phyloP scores from a whole-genome alignment of 2,329 filamentous ascomycete species.

The Lasiodiplodia citricola region DNA sequence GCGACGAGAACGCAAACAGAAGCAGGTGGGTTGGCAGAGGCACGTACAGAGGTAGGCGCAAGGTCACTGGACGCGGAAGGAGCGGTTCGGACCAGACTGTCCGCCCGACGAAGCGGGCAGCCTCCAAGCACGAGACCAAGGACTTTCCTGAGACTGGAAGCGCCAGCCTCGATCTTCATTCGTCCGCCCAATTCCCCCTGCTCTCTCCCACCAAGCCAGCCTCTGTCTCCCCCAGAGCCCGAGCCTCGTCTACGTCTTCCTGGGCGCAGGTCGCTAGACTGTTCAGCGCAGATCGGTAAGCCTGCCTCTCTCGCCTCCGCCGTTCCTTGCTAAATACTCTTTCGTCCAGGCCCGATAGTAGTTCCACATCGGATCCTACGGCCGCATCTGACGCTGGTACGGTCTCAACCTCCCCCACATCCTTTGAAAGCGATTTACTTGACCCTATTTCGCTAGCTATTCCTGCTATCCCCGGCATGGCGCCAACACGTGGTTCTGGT shows the following conservation, averaged over 20 bases:
- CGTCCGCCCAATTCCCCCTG: conserved; percentile 11
- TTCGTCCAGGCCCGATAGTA: background rate
- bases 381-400: conserved; percentile 26
- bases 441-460: background rate
- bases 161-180: background rate
- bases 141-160: conserved; percentile 1
- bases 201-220: background rate
- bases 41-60: background rate
- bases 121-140: background rate
- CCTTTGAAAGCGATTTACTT: conserved; percentile 13
- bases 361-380: conserved; percentile 11
- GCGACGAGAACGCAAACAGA: background rate
- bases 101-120: background rate
- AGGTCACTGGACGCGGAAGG: background rate
- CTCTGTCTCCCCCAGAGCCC: background rate
- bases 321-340: background rate
- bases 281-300: conserved; percentile 11
- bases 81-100: background rate
- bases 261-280: conserved; percentile 25
- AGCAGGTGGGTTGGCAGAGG: background rate
- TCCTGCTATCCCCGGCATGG: background rate
- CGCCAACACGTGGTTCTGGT: background rate
- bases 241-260: background rate
- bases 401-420: conserved; percentile 23
- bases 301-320: background rate